Conservation (phyloP, 163 green algal species). For the Chlamydomonas reinhardtii region DNA sequence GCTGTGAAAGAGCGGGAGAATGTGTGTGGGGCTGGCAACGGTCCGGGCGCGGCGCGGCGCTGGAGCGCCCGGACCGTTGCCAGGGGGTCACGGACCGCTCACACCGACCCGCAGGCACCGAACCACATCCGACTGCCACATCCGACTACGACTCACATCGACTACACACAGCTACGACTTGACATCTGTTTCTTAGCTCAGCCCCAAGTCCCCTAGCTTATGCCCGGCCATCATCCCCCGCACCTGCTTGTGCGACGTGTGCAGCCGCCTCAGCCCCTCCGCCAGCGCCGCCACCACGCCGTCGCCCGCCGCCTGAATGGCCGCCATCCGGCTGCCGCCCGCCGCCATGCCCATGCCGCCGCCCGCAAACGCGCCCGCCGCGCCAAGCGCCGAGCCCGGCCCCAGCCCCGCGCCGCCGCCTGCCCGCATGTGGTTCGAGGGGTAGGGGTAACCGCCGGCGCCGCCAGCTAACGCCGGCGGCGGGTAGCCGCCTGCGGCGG, state of each 20-base stretch:
- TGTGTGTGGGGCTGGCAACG: too few relatives aligned
- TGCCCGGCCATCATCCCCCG: background rate
- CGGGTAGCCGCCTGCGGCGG: background rate
- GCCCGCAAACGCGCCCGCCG: background rate
- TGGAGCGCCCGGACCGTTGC: too few relatives aligned
- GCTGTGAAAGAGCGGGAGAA: too few relatives aligned
- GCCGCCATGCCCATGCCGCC: background rate
- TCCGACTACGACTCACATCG: too few relatives aligned
- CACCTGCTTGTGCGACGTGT: constrained; percentile 58
- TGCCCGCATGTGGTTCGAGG: background rate
- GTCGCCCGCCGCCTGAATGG: constrained; percentile 50
- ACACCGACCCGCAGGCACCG: too few relatives aligned
- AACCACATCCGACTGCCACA: too few relatives aligned
- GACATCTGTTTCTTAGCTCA: too few relatives aligned
- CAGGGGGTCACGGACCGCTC: too few relatives aligned
- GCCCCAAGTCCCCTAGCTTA: too few relatives aligned
- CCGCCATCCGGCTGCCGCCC: constrained; percentile 28
- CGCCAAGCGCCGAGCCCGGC: background rate
- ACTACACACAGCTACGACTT: too few relatives aligned
- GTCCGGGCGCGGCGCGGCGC: too few relatives aligned
- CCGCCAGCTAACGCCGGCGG: background rate
- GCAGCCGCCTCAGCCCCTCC: constrained; percentile 64
- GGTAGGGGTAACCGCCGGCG: background rate
- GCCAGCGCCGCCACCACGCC: constrained; percentile 63
- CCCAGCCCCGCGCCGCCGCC: background rate